phyloP scores from a whole-genome alignment of 768 basidiomycete genomes.

The Leucosporidium creatinivorum region DNA sequence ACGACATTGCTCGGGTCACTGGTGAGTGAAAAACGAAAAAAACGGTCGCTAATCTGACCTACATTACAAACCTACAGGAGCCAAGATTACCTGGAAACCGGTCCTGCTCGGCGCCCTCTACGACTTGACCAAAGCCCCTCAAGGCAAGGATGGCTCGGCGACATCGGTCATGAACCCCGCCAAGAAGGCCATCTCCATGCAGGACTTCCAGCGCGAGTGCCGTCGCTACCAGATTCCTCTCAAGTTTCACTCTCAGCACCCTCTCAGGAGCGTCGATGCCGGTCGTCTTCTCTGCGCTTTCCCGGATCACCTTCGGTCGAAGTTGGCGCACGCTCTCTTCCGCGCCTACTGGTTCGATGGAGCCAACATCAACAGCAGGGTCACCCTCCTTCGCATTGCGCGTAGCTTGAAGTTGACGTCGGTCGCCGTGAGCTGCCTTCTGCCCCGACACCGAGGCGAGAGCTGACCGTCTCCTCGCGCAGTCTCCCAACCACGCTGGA shows the following conservation, averaged over 20 bases:
- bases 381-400: not conserved
- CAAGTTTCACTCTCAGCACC: conserved; percentile 6
- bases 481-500: not conserved
- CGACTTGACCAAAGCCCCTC: conserved; percentile 2
- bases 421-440: not conserved
- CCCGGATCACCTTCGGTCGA: not conserved
- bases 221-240: not conserved
- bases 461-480: too few relatives aligned
- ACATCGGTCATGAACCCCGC: not conserved
- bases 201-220: not conserved
- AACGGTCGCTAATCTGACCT: not conserved
- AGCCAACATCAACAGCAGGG: not conserved
- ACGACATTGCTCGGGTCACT: not conserved
- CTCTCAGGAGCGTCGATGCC: not conserved
- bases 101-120: not conserved
- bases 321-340: not conserved
- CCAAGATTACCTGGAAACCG: not conserved
- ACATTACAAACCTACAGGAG: not conserved
- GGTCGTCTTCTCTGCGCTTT: conserved; percentile 1
- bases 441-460: too few relatives aligned
- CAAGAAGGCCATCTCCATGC: not conserved
- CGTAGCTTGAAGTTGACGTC: not conserved
- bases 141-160: conserved; percentile 3
- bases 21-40: not conserved
- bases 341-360: not conserved